A percentile compares a stretch with the other conserved stretches of the same genome.
These are phyloP conservation scores for Aspergillus fijiensis DNA, from an alignment of 2,329 filamentous ascomycete genomes.

Conservation along the genomic window DNA sequence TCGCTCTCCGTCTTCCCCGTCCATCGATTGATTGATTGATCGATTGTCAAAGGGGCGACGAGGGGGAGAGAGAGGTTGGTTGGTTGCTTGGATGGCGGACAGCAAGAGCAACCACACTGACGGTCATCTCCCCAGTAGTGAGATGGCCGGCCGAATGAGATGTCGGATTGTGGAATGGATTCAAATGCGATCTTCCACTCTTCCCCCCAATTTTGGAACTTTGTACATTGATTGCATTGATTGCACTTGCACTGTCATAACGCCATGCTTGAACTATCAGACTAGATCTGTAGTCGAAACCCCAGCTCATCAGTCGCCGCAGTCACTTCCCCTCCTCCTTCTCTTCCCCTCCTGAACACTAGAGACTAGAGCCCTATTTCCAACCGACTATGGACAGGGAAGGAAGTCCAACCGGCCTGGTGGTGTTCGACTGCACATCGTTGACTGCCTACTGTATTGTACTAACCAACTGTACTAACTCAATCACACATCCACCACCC, in stretches of 20 bases:
- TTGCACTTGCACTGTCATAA: background rate
- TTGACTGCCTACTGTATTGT: background rate
- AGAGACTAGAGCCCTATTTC: background rate
- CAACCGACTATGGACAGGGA: conserved; percentile 2
- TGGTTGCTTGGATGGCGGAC: background rate
- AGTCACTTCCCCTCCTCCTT: background rate
- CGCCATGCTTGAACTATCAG: conserved; percentile 18
- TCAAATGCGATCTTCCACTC: background rate
- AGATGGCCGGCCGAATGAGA: conserved; percentile 7
- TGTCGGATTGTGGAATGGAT: conserved; percentile 6
- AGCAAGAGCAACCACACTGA: too few relatives aligned
- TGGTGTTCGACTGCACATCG: background rate
- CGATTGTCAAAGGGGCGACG: background rate
- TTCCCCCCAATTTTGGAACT: background rate
- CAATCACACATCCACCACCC: background rate
- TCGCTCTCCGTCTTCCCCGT: background rate
- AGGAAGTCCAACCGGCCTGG: background rate
- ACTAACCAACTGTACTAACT: background rate
- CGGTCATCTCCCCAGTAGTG: background rate
- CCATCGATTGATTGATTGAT: background rate
- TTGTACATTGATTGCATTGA: background rate
- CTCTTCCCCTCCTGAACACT: background rate
- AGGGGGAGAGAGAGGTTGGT: background rate
- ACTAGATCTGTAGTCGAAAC: background rate
- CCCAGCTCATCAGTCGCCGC: too few relatives aligned